Evolutionary conservation across 2,329 filamentous ascomycete species (phyloP), one percentile per base, ranked within the genome.

Genomic region (Dothiorella sarmentorum): DNA sequence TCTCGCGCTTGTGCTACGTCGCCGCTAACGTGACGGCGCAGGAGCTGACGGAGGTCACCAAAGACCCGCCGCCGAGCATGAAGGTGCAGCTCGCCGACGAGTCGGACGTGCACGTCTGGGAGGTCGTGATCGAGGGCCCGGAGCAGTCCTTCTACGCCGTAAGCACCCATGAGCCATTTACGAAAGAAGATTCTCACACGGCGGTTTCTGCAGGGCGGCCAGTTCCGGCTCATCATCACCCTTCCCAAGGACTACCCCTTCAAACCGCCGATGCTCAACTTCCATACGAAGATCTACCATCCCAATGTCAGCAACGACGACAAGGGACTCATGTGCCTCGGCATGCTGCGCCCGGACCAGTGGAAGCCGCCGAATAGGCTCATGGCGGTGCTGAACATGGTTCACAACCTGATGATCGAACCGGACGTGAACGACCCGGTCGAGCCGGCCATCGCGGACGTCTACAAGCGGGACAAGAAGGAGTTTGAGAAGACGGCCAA

Each of bases 231-330:
- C 61, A 76, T 86, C 62, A 80, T 96, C 65, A 80, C 75, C 38
- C 85, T 97, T 10, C 91, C 91, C 13, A 76, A 79, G 66, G 87
- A 91, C 68, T 96, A 96, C 79, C 91, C 91, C 33, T 96, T 96
- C 85, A 94, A 94, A 76, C 85, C 91, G 20, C 91, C 91, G 15
- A 78, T 82, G 61, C 81, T 96, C 66, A 85, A 82, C 69, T 96
- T 96, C 82, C 78, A 80, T 64, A 96, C 91, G 53, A 93, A 92
- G 76, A 89, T 96, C 80, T 97, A 96, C 82, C 92, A 97, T 78
- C 91, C 92, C 43, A 97, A 97, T 76, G 84, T 97, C 61, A 91
- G 88, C 69, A 94, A 96, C 81, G 91, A 96, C 74, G 82, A 84
- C 69, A 84, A 85, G 65, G 92, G 92, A 62, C 87, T 82, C 75